These are phyloP conservation scores for Anisodus tanguticus DNA, from an alignment of 257 asterid species.

Conservation along the genomic window DNA sequence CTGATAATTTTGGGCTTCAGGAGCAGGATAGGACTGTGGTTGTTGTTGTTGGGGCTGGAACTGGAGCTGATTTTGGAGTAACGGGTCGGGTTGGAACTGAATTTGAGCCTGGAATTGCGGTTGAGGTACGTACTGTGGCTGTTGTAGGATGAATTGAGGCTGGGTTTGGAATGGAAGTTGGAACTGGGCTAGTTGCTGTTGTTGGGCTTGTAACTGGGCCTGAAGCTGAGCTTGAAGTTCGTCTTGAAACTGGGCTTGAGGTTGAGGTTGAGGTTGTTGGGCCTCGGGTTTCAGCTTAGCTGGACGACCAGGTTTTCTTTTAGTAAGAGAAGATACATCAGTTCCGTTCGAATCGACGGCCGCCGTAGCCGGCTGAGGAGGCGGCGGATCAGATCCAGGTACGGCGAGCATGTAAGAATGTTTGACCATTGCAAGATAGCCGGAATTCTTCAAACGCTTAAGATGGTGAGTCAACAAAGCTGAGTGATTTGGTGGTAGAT, in stretches of 20 bases:
- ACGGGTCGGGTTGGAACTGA: background rate
- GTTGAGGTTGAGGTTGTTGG: background rate
- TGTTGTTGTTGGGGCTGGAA: slow-evolving; percentile 10
- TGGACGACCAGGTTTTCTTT: slow-evolving; percentile 76
- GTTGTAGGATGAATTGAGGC: background rate
- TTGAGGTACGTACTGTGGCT: background rate
- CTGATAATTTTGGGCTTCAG: slow-evolving; percentile 33
- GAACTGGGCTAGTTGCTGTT: background rate
- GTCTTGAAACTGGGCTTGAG: background rate
- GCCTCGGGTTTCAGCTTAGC: slow-evolving; percentile 61
- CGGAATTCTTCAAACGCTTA: slow-evolving; percentile 56
- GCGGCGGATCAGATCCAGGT: slow-evolving; percentile 46
- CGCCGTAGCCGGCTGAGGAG: too few species aligned
- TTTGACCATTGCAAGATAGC: slow-evolving; percentile 64
- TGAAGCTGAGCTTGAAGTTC: background rate
- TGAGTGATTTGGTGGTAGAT: slow-evolving; percentile 59
- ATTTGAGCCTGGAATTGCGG: slow-evolving; percentile 2
- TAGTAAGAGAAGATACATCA: slow-evolving; percentile 39
- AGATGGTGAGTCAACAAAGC: slow-evolving; percentile 58
- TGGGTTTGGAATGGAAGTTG: background rate
- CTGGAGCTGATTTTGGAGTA: slow-evolving; percentile 26
- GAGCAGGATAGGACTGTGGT: slow-evolving; percentile 1
- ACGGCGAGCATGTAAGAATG: slow-evolving; percentile 67
- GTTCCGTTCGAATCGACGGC: background rate
- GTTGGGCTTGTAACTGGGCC: background rate